Percentiles rank a stretch among this genome's conserved stretches.
These are phyloP conservation scores for Eucalyptus lansdowneana DNA, from an alignment of 345 rosid genomes.

Conservation along the genomic window DNA sequence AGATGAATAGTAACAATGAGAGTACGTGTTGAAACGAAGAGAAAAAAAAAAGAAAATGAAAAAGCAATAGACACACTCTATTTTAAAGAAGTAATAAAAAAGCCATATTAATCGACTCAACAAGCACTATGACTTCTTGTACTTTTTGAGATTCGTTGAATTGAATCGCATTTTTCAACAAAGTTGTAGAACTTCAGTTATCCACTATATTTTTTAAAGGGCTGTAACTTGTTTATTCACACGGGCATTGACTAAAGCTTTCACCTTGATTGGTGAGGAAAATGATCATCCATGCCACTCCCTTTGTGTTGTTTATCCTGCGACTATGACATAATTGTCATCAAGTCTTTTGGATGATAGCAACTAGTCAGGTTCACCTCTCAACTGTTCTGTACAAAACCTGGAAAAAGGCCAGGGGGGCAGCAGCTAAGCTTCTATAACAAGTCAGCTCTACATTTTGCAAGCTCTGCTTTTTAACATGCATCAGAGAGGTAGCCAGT, in stretches of 20 bases:
- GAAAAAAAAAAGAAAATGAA: not conserved
- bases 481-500: not conserved
- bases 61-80: fast-evolving
- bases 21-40: fast-evolving
- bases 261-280: not conserved
- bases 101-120: not conserved
- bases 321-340: not conserved
- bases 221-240: not conserved
- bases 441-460: not conserved
- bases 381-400: not conserved
- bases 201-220: not conserved
- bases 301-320: not conserved
- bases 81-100: not conserved
- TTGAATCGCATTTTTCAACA: not conserved
- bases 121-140: not conserved
- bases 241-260: not conserved
- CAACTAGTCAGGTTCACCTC: not conserved
- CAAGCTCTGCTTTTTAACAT: not conserved
- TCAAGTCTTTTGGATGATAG: not conserved
- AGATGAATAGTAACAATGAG: not conserved
- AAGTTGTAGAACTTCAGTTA: not conserved
- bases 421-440: not conserved
- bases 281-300: not conserved
- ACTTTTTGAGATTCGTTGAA: not conserved
- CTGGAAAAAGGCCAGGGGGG: not conserved